Evolutionary conservation across 1,284 basidiomycete genomes (phyloP).

Genomic region (Rhodotorula sp.): DNA sequence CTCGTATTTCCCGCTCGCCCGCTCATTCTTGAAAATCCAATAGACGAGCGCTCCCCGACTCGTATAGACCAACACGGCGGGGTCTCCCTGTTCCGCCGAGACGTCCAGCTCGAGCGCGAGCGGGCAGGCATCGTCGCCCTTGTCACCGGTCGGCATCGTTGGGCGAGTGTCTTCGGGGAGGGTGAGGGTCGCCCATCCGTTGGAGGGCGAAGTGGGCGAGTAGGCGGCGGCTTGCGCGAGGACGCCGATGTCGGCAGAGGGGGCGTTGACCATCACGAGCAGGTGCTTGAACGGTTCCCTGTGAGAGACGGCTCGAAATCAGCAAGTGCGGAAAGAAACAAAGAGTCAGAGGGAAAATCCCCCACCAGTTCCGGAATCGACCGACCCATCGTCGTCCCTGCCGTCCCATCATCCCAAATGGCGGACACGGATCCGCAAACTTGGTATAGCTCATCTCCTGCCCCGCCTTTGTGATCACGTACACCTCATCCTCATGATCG

Average conservation of each 20-base stretch:
- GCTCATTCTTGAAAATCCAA: slow-evolving; percentile 53
- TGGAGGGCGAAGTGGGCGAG: background rate
- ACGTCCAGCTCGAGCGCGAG: slow-evolving; percentile 56
- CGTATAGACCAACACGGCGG: slow-evolving; percentile 54
- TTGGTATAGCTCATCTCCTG: slow-evolving; percentile 43
- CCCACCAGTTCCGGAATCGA: slow-evolving; percentile 50
- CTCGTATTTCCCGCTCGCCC: slow-evolving; percentile 48
- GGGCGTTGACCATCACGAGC: slow-evolving; percentile 50
- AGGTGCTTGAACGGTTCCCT: slow-evolving; percentile 52
- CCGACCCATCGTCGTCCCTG: slow-evolving; percentile 49
- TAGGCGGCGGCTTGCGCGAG: slow-evolving; percentile 38
- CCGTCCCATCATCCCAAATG: slow-evolving; percentile 49
- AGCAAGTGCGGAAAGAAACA: slow-evolving; percentile 23
- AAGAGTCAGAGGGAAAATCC: background rate
- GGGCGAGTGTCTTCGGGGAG: slow-evolving; percentile 56
- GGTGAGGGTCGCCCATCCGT: slow-evolving; percentile 52
- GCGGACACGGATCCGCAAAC: slow-evolving; percentile 51
- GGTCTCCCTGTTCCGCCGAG: slow-evolving; percentile 51
- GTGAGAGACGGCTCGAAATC: too few relatives aligned
- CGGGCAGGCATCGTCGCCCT: slow-evolving; percentile 52
- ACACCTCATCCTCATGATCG: slow-evolving; percentile 50
- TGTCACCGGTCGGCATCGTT: slow-evolving; percentile 52
- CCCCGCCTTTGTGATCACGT: slow-evolving; percentile 42
- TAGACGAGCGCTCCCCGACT: slow-evolving; percentile 55
- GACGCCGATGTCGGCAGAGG: slow-evolving; percentile 49